Conservation (phyloP, 2,329 filamentous ascomycete genomes). For the Hysterium pulicare region DNA sequence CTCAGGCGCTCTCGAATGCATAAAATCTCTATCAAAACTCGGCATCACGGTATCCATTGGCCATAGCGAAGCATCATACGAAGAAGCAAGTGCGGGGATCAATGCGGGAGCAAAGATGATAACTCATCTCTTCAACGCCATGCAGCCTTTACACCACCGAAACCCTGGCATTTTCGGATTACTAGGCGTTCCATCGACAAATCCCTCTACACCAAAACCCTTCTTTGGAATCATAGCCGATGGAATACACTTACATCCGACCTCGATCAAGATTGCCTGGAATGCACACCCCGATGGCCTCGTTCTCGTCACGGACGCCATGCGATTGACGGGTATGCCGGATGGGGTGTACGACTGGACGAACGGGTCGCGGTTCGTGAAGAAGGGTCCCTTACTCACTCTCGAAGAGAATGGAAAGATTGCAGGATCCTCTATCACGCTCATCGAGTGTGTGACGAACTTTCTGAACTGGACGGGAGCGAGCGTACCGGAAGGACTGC, state of each 20-base stretch:
- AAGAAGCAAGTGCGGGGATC: slow-evolving; percentile 70
- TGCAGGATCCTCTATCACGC: slow-evolving; percentile 59
- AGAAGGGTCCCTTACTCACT: slow-evolving; percentile 68
- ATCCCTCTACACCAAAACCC: slow-evolving; percentile 50
- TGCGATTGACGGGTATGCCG: slow-evolving; percentile 79
- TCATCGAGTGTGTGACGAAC: slow-evolving; percentile 81
- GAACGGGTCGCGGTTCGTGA: slow-evolving; percentile 65
- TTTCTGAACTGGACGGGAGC: slow-evolving; percentile 73
- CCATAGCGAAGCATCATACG: slow-evolving; percentile 83
- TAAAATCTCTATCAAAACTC: slow-evolving; percentile 61
- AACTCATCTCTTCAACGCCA: slow-evolving; percentile 91
- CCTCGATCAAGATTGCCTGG: slow-evolving; percentile 84
- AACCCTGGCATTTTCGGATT: slow-evolving; percentile 89
- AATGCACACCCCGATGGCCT: slow-evolving; percentile 80
- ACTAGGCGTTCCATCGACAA: slow-evolving; percentile 52
- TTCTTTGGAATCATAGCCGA: slow-evolving; percentile 90
- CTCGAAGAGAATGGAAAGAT: slow-evolving; percentile 68
- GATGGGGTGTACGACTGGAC: slow-evolving; percentile 86
- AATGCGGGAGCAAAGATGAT: slow-evolving; percentile 81
- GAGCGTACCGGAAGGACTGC: slow-evolving; percentile 64
- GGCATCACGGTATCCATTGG: slow-evolving; percentile 78
- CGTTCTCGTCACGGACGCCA: slow-evolving; percentile 88
- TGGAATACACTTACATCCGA: slow-evolving; percentile 85
- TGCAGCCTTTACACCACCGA: slow-evolving; percentile 85
- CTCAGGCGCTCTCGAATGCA: slow-evolving; percentile 64